Evolutionary conservation across 169 alveolate genomes (phyloP).

Genomic region (Eimeria sp.): DNA sequence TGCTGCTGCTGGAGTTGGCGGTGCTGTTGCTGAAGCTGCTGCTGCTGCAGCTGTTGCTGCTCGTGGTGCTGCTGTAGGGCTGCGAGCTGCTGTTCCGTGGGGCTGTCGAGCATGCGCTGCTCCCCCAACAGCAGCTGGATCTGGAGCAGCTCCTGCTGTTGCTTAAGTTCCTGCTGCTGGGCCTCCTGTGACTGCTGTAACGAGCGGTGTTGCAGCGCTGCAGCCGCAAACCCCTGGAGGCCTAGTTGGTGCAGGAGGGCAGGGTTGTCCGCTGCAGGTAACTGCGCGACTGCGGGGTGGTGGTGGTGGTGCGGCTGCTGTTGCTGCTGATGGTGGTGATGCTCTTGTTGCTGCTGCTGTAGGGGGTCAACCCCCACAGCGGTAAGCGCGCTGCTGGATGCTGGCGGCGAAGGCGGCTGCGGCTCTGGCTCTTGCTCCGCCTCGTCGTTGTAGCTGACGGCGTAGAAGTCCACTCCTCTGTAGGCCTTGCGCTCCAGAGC

Average conservation of each 20-base stretch:
- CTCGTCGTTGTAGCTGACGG: conserved; percentile 58
- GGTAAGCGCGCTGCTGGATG: neutral
- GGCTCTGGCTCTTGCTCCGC: conserved; percentile 63
- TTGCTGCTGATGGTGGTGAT: conserved; percentile 49
- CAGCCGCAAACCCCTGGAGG: conserved; percentile 63
- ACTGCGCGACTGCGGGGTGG: conserved; percentile 38
- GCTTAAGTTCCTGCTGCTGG: conserved; percentile 70
- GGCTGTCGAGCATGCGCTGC: conserved; percentile 64
- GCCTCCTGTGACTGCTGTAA: conserved; percentile 68
- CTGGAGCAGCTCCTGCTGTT: conserved; percentile 69
- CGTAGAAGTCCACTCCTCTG: conserved; percentile 37
- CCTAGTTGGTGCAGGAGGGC: conserved; percentile 50
- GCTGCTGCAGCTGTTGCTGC: conserved; percentile 23
- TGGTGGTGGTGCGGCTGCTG: neutral
- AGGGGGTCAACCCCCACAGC: conserved; percentile 33
- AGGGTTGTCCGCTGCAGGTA: neutral
- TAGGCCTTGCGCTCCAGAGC: conserved; percentile 34
- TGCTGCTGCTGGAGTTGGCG: conserved; percentile 68
- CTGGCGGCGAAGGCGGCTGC: conserved; percentile 28
- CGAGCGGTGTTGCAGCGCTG: conserved; percentile 60
- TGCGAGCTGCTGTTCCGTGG: conserved; percentile 66
- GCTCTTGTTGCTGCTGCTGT: conserved; percentile 65
- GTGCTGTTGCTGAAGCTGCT: conserved; percentile 73
- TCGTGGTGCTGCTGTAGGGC: conserved; percentile 58
- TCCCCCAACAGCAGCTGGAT: conserved; percentile 67